Percentiles rank a stretch among this genome's conserved stretches.
These are phyloP conservation scores for Colletotrichum truncatum DNA, from an alignment of 2,329 filamentous ascomycete genomes.

Conservation along the genomic window DNA sequence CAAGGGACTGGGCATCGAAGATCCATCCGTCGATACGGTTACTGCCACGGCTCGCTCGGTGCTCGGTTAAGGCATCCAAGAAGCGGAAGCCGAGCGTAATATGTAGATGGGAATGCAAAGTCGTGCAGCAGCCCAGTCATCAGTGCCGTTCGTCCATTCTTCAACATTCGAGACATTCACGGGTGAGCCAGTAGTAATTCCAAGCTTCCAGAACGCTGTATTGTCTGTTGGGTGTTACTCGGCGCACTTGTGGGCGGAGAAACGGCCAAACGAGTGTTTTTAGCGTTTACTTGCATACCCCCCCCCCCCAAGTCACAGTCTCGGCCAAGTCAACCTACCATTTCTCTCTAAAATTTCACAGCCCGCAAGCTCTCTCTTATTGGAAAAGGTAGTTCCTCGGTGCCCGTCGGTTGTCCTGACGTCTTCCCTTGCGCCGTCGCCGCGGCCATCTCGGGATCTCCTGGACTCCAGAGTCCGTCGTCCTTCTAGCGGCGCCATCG, in stretches of 20 bases:
- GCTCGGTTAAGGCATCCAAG: background rate
- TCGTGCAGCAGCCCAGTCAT: background rate
- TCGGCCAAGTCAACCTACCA: background rate
- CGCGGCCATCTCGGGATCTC: background rate
- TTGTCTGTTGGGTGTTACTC: background rate
- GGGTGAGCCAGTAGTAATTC: background rate
- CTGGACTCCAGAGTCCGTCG: background rate
- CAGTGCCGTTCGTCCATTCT: background rate
- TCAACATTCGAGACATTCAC: background rate
- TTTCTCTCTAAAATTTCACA: no score
- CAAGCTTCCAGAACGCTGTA: background rate
- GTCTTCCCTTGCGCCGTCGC: conserved; percentile 10
- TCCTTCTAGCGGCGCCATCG: background rate
- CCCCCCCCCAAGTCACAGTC: background rate
- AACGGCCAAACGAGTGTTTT: no score
- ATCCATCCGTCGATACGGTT: conserved; percentile 1
- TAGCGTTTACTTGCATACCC: conserved; percentile 13
- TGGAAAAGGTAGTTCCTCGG: background rate
- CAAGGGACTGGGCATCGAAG: conserved; percentile 21
- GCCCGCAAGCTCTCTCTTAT: background rate
- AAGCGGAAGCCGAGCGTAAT: background rate
- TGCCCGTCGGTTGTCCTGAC: background rate
- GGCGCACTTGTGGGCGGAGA: background rate
- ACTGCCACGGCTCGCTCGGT: background rate
- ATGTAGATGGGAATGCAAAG: background rate